Conservation (phyloP, 768 basidiomycete genomes). For the Imleria badia region DNA sequence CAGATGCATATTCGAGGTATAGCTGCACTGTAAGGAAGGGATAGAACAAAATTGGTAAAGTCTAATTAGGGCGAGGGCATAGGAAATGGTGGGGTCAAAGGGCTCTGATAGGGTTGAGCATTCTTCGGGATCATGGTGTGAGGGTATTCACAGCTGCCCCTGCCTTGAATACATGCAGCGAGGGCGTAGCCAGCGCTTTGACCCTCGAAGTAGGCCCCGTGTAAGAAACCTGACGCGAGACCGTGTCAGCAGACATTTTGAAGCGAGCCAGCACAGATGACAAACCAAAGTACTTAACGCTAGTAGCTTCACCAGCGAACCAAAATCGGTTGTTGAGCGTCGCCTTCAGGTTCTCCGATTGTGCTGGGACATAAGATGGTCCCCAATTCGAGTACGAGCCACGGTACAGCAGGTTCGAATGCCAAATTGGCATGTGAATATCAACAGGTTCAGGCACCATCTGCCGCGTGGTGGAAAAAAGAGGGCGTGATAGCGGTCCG, state of each 20-base stretch:
- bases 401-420: slow-evolving; percentile 42
- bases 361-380: slow-evolving; percentile 51
- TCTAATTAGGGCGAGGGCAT: background rate
- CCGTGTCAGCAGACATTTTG: background rate
- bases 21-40: too few species aligned
- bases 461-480: background rate
- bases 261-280: background rate
- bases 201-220: slow-evolving; percentile 61
- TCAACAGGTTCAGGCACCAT: slow-evolving; percentile 53
- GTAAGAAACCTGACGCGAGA: slow-evolving; percentile 45
- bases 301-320: slow-evolving; percentile 66
- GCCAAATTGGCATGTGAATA: slow-evolving; percentile 59
- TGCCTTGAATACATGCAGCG: slow-evolving; percentile 40
- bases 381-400: slow-evolving; percentile 71
- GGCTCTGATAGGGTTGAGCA: slow-evolving; percentile 32
- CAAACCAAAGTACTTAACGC: slow-evolving; percentile 56
- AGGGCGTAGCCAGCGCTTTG: slow-evolving; percentile 39
- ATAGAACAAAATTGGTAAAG: too few species aligned
- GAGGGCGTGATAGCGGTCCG: too few species aligned
- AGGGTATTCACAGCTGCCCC: slow-evolving; percentile 26
- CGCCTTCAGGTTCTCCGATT: slow-evolving; percentile 57
- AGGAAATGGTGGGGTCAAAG: slow-evolving; percentile 9
- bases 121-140: slow-evolving; percentile 31
- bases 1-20: too few species aligned
- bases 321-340: slow-evolving; percentile 51